phyloP scores from a whole-genome alignment of 2,329 filamentous ascomycete genomes.

The Moelleriella libera region DNA sequence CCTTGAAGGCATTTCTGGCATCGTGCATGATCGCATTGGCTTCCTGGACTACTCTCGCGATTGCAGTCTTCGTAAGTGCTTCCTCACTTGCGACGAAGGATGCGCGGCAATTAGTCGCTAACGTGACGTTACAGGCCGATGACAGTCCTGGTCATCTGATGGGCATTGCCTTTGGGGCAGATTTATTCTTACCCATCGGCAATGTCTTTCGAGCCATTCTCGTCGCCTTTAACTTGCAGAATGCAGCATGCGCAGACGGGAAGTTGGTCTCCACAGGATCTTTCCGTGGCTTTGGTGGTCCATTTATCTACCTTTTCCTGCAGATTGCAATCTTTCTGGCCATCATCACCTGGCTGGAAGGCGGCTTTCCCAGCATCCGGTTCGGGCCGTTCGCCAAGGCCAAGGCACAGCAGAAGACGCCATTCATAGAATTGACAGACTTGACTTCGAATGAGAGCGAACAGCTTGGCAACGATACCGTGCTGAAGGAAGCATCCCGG shows the following conservation, averaged over 20 bases:
- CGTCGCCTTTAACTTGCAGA: conserved; percentile 64
- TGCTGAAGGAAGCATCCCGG: conserved; percentile 39
- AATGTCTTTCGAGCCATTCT: conserved; percentile 56
- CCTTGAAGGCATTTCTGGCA: conserved; percentile 57
- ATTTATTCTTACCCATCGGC: conserved; percentile 12
- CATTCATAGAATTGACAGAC: conserved; percentile 8
- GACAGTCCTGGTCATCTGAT: background rate
- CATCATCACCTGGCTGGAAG: conserved; percentile 63
- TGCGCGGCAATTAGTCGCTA: too few species aligned
- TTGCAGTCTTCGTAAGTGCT: conserved; percentile 32
- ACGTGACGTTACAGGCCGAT: background rate
- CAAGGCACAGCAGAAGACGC: background rate
- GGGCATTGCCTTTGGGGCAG: conserved; percentile 6
- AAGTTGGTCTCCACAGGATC: conserved; percentile 49
- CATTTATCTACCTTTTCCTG: conserved; percentile 63
- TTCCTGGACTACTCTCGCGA: conserved; percentile 54
- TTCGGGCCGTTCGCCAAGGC: background rate
- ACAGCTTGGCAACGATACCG: conserved; percentile 10
- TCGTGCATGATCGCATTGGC: conserved; percentile 51
- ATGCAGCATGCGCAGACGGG: conserved; percentile 53
- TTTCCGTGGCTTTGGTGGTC: conserved; percentile 55
- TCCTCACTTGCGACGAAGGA: background rate
- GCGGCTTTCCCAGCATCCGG: conserved; percentile 26
- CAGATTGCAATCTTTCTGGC: conserved; percentile 55
- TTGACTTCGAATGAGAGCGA: conserved; percentile 1